Evolutionary conservation across 1,284 basidiomycete species (phyloP).

Genomic region (Sanghuangporus baumii): DNA sequence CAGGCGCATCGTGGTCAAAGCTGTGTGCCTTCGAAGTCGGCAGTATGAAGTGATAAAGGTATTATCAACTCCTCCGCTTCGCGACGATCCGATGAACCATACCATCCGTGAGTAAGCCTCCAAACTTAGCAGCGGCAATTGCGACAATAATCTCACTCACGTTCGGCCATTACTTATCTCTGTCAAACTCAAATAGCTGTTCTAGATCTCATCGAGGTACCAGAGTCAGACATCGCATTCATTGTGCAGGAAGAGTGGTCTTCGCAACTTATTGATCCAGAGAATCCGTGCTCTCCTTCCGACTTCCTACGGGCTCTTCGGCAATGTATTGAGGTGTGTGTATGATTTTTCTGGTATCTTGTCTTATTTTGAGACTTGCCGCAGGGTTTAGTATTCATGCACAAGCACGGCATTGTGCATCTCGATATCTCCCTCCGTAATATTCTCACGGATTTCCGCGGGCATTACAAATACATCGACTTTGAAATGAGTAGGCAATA

Average conservation of each 20-base stretch:
- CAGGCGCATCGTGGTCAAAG: constrained; percentile 57
- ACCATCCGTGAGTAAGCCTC: constrained; percentile 55
- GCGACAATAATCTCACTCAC: no score
- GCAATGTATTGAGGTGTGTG: constrained; percentile 55
- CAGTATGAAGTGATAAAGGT: constrained; percentile 54
- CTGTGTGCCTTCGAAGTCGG: constrained; percentile 54
- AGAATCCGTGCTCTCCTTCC: constrained; percentile 43
- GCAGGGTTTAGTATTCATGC: constrained; percentile 67
- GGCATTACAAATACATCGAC: constrained; percentile 66
- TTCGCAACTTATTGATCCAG: constrained; percentile 44
- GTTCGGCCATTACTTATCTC: constrained; percentile 8
- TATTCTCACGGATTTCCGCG: constrained; percentile 55
- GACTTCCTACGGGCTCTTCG: constrained; percentile 52
- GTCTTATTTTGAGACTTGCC: background rate
- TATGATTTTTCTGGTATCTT: background rate
- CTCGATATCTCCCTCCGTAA: constrained; percentile 68
- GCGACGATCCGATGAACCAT: constrained; percentile 61
- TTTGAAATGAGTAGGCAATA: constrained; percentile 54
- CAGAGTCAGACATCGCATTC: constrained; percentile 49
- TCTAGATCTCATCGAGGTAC: constrained; percentile 52
- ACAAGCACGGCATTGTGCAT: constrained; percentile 57
- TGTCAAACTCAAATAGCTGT: constrained; percentile 40
- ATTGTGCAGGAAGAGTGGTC: constrained; percentile 80
- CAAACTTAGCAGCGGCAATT: background rate
- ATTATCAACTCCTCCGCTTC: constrained; percentile 45